Percentiles rank a stretch among this genome's conserved stretches.
Evolutionary conservation across 108 stramenopile species (phyloP).

Genomic region (Cylindrotheca fusiformis): DNA sequence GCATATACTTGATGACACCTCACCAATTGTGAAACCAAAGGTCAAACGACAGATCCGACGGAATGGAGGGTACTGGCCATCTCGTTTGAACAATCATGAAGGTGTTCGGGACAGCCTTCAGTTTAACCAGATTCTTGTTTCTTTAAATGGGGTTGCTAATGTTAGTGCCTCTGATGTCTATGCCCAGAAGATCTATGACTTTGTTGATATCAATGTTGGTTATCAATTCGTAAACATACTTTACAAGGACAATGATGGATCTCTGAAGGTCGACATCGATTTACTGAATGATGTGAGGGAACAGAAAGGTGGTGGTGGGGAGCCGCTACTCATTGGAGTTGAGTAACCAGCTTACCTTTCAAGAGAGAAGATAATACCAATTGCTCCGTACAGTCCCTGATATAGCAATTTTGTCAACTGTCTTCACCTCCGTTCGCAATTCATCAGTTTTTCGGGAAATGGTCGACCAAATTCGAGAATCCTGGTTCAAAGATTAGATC

Average conservation of each 20-base stretch:
- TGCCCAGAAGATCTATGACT: constrained; percentile 79
- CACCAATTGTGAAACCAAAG: constrained; percentile 59
- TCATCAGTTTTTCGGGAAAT: constrained; percentile 29
- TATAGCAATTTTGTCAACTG: not conserved
- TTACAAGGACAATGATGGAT: constrained; percentile 41
- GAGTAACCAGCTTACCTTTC: not conserved
- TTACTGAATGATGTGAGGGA: constrained; percentile 61
- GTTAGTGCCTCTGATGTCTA: constrained; percentile 64
- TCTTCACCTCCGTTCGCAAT: not conserved
- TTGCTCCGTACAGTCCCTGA: not conserved
- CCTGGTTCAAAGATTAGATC: constrained; percentile 60
- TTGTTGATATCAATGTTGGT: constrained; percentile 70
- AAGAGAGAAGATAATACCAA: not conserved
- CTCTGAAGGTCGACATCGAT: constrained; percentile 47
- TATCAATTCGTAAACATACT: constrained; percentile 71
- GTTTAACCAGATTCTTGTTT: constrained; percentile 77
- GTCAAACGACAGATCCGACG: constrained; percentile 47
- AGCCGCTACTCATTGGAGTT: constrained; percentile 27
- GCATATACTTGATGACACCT: constrained; percentile 67
- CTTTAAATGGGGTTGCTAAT: constrained; percentile 71
- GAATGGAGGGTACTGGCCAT: constrained; percentile 71
- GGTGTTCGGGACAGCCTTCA: constrained; percentile 52
- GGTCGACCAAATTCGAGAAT: constrained; percentile 51
- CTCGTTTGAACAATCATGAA: constrained; percentile 43
- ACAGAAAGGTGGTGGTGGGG: constrained; percentile 52